These are phyloP conservation scores for Pseudocercospora macadamiae DNA, from an alignment of 2,329 filamentous ascomycete genomes.

Conservation along the genomic window DNA sequence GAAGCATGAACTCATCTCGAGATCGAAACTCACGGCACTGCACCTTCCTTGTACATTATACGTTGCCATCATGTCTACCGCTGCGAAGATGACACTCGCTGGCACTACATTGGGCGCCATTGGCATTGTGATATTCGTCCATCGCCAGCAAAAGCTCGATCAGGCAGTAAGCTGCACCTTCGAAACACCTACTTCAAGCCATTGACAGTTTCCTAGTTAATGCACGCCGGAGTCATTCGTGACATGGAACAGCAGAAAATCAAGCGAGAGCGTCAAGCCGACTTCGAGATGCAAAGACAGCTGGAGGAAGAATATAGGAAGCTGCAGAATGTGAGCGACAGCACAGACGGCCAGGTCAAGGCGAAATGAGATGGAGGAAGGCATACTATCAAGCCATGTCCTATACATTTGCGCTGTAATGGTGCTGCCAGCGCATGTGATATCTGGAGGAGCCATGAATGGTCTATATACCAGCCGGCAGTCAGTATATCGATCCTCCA, in stretches of 20 bases:
- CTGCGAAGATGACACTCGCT: slow-evolving; percentile 82
- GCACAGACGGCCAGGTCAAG: slow-evolving; percentile 32
- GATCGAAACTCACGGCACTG: no score
- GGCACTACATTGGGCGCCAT: slow-evolving; percentile 76
- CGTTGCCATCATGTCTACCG: slow-evolving; percentile 71
- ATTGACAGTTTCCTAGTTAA: slow-evolving; percentile 62
- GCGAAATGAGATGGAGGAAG: slow-evolving; percentile 27
- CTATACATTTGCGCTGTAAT: no score
- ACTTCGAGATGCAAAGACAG: slow-evolving; percentile 88
- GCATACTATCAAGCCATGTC: no score
- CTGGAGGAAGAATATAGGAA: slow-evolving; percentile 90
- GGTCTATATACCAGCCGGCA: no score
- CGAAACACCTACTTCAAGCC: background rate
- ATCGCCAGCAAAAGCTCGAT: slow-evolving; percentile 84
- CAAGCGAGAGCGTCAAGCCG: slow-evolving; percentile 86
- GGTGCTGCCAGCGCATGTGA: no score
- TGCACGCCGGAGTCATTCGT: slow-evolving; percentile 92
- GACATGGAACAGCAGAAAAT: slow-evolving; percentile 93
- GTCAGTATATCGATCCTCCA: no score
- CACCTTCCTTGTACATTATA: background rate
- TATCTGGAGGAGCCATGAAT: no score
- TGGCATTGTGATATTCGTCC: slow-evolving; percentile 80
- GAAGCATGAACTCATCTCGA: background rate
- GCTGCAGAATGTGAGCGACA: slow-evolving; percentile 74
- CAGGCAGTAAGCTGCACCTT: slow-evolving; percentile 64